Evolutionary conservation across 192 early-diverging fungal species (phyloP), one percentile per base, ranked within the genome.

Genomic region (Phlyctochytrium planicorne): DNA sequence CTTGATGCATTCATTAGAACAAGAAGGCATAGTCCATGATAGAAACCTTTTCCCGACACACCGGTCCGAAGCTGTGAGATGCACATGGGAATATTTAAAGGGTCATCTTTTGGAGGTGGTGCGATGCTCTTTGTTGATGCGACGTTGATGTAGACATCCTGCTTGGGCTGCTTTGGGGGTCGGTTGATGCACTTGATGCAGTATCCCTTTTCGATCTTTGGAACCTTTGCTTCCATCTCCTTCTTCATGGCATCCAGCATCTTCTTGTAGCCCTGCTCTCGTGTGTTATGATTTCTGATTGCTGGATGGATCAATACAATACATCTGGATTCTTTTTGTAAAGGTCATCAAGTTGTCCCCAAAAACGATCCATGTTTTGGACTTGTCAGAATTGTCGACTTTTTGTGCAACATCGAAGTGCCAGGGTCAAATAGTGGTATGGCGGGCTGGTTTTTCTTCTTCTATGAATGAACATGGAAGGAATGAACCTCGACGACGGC

Each of bases 1-100:
- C n/a, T n/a, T n/a, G n/a, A n/a, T n/a, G n/a, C n/a, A n/a, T n/a
- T n/a, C n/a, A n/a, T n/a, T n/a, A n/a, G n/a, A n/a, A n/a, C n/a
- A n/a, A n/a, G n/a, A n/a, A n/a, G n/a, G 34, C 17, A n/a, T 10
- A 12, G 30, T 29, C 2, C 1, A 62, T 33, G 16, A 20, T 27
- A 10, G 20, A n/a, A 32, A 32, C 2, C 14, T 59, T n/a, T 17
- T 10, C 24, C 20, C 56, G 60, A 52, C 47, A 62, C 52, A 10
- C n/a, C 60, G 10, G 61, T 63, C 12, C 68, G 34, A 60, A 69
- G 35, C 27, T 60, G 59, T 3, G 60, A 63, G 10, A 69, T 4
- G 34, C 47, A 69, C 1, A 69, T 52, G 3, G 68, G 68, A 53
- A 69, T 69, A 62, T 60, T 69, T 2, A 62, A 25, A 2, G 68